Base-by-base conservation (phyloP, 495 filamentous ascomycete species). In the Penicillium canescens region DNA sequence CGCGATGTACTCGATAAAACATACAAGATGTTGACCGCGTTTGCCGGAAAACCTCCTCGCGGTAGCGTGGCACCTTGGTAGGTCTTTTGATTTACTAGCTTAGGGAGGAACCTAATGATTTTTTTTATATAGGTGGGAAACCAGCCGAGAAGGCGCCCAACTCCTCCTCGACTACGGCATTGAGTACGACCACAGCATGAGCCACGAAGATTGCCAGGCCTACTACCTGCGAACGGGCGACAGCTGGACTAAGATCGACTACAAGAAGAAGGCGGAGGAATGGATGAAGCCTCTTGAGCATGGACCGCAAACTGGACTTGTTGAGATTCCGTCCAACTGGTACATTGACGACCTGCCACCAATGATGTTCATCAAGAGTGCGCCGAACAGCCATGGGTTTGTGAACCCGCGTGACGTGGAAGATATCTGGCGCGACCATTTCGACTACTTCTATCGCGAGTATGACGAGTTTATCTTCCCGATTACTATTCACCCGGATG, bases 1-100 rank as follows among this genome's bases (percentile, higher is more conserved):
- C 80, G 81, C 0, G 86, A 86, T 44, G 82, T 91, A 9, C 75
- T 92, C n/a, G 86, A 89, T 55, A 88, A 90, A 67, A 89, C 86
- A 1, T 90, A 86, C 62, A 78, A 78, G 14, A 78, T 90, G 61
- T 72, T 91, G 41, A 88, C 83, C 2, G 81, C 87, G 4, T 91
- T 92, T 59, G 82, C 82, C 42, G 85, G 86, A 8, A 91, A 91
- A 69, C 86, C 86, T 11, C 89, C 87, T 0, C 70, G 85, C 9
- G 87, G 87, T 8, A 84, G 77, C 42, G 87, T 88, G 1, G 82
- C 82, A 12, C 82, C 81, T 2, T 80, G 75, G 62, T 63, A 56
- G 8, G 36, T 1, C 0, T 20, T 12, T 50, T 14, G 1, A 21
- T 20, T 24, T 24, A 11, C 3, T 3, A 10, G 20, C 4, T 2